Evolutionary conservation across 257 asterid species (phyloP).

Genomic region (Cinchona pubescens): DNA sequence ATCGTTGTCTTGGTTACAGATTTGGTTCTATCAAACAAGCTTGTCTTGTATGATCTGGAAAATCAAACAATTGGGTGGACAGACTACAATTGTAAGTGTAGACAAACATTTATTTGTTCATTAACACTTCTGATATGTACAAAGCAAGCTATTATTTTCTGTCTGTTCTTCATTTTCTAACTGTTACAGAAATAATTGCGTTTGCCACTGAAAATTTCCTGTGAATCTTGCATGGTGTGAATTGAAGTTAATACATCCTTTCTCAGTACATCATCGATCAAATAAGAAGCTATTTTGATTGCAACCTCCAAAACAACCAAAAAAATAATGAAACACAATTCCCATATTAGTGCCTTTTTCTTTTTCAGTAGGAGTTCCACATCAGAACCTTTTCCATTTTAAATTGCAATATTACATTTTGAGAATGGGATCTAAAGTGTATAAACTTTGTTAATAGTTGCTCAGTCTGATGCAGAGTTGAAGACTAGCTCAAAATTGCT

Average conservation of each 20-base stretch:
- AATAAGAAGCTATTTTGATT: background rate
- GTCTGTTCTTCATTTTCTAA: background rate
- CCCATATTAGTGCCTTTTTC: background rate
- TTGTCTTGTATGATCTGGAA: constrained; percentile 89
- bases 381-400: background rate
- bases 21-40: constrained; percentile 90
- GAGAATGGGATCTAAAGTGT: background rate
- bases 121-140: background rate
- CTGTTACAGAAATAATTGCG: background rate
- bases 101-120: background rate
- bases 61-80: constrained; percentile 98
- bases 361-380: background rate
- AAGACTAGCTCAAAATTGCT: background rate
- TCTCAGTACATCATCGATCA: background rate
- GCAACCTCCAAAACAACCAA: no score
- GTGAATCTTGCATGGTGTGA: background rate
- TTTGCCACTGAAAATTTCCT: background rate
- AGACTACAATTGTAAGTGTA: constrained; percentile 86
- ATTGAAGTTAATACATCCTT: background rate
- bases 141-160: background rate
- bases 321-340: no score
- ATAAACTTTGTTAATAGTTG: background rate
- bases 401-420: no score
- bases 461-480: background rate
- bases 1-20: constrained; percentile 49